Evolutionary conservation across 305 asterid genomes (phyloP).

Genomic region (Andrographis paniculata): DNA sequence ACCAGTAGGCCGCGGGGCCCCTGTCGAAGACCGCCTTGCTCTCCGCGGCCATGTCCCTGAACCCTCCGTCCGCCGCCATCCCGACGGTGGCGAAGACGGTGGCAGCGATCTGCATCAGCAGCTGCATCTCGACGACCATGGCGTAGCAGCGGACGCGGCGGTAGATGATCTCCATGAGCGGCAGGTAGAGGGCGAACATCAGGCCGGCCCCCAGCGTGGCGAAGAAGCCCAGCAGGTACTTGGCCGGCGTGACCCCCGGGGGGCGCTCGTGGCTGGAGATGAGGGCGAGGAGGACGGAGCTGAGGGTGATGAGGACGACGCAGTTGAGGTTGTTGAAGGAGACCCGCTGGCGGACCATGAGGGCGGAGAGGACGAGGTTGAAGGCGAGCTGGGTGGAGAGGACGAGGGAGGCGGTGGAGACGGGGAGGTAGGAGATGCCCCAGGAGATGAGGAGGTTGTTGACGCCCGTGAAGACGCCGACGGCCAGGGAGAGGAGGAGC

Average conservation of each 20-base stretch:
- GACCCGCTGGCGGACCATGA: constrained; percentile 43
- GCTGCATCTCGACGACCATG: constrained; percentile 69
- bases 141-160: constrained; percentile 37
- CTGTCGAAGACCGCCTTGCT: constrained; percentile 27
- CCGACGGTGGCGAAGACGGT: constrained; percentile 42
- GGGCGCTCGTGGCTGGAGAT: constrained; percentile 34
- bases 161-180: constrained; percentile 53
- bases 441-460: constrained; percentile 40
- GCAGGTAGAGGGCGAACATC: constrained; percentile 44
- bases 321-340: constrained; percentile 44
- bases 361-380: constrained; percentile 35
- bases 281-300: constrained; percentile 40
- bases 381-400: constrained; percentile 52
- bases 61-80: constrained; percentile 41
- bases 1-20: constrained; percentile 43
- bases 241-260: constrained; percentile 17
- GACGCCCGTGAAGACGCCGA: constrained; percentile 40
- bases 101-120: constrained; percentile 42
- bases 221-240: constrained; percentile 39
- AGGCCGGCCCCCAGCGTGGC: constrained; percentile 46
- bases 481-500: constrained; percentile 13
- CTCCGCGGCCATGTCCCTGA: constrained; percentile 29
- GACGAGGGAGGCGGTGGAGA: constrained; percentile 44
- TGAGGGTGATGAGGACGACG: constrained; percentile 45
- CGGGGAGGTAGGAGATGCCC: constrained; percentile 54